phyloP scores from a whole-genome alignment of 2,329 filamentous ascomycete genomes.

The Exophiala viscosa region DNA sequence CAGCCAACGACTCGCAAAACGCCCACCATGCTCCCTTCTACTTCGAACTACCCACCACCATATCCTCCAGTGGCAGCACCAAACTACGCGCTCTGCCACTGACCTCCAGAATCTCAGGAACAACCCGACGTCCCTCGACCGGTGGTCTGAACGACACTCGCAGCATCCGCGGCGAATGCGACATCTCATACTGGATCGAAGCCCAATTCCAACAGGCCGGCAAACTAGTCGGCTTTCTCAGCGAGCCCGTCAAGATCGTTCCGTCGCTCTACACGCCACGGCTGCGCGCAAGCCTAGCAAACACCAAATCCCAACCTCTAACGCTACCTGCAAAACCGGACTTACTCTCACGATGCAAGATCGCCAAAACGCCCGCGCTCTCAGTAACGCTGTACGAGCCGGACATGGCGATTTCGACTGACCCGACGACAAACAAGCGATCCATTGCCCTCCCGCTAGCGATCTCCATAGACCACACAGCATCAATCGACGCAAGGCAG shows the following conservation, averaged over 20 bases:
- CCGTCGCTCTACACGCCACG: slow-evolving; percentile 10
- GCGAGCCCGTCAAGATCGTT: slow-evolving; percentile 7
- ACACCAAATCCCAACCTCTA: background rate
- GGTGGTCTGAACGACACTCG: slow-evolving; percentile 14
- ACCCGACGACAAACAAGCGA: slow-evolving; percentile 8
- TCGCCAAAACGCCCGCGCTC: slow-evolving; percentile 15
- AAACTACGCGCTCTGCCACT: slow-evolving; percentile 14
- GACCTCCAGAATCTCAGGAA: slow-evolving; percentile 9
- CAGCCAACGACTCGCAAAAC: slow-evolving; percentile 1
- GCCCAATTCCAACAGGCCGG: slow-evolving; percentile 14
- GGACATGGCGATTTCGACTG: slow-evolving; percentile 4
- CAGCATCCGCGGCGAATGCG: slow-evolving; percentile 11
- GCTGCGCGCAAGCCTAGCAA: slow-evolving; percentile 4
- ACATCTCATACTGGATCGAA: slow-evolving; percentile 24
- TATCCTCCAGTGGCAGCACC: background rate
- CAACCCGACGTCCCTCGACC: slow-evolving; percentile 1
- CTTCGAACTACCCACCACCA: slow-evolving; percentile 18
- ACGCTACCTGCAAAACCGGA: slow-evolving; percentile 16
- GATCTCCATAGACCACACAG: slow-evolving; percentile 7
- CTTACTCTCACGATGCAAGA: slow-evolving; percentile 14
- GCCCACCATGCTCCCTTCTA: slow-evolving; percentile 16
- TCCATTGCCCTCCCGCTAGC: slow-evolving; percentile 14
- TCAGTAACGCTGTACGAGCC: slow-evolving; percentile 14
- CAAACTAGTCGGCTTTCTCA: slow-evolving; percentile 13
- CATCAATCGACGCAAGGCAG: slow-evolving; percentile 11